Conservation (phyloP, 192 early-diverging fungal species). For the Rhizoclosmatium globosum region DNA sequence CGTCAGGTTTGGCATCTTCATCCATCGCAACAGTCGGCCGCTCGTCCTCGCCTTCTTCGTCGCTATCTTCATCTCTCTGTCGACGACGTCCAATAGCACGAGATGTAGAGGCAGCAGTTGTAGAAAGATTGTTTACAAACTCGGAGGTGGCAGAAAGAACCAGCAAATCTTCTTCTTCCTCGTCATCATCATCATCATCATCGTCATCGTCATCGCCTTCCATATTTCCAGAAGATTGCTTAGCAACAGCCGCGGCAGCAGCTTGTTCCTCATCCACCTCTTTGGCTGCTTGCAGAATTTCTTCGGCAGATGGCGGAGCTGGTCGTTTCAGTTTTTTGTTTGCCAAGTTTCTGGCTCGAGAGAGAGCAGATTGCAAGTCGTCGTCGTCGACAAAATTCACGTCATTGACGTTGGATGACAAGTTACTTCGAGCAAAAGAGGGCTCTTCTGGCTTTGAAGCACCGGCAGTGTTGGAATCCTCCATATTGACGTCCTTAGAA, state of each 20-base stretch:
- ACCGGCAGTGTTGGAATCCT: not conserved
- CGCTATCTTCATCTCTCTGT: not conserved
- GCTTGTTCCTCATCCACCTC: not conserved
- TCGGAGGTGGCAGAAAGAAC: slow-evolving; percentile 89
- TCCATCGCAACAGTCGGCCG: not conserved
- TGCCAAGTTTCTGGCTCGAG: slow-evolving; percentile 71
- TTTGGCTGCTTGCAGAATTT: slow-evolving; percentile 60
- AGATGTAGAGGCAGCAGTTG: slow-evolving; percentile 30
- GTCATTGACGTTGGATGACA: slow-evolving; percentile 51
- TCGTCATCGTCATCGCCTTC: slow-evolving; percentile 14
- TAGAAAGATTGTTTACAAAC: slow-evolving; percentile 76
- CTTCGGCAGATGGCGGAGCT: slow-evolving; percentile 52
- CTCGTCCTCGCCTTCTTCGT: slow-evolving; percentile 32
- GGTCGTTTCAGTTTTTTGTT: slow-evolving; percentile 55
- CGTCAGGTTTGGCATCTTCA: slow-evolving; percentile 38
- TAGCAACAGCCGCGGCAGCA: not conserved
- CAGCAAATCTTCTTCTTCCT: slow-evolving; percentile 59
- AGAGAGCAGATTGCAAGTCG: slow-evolving; percentile 87
- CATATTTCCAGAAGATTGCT: not conserved
- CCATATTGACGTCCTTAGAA: slow-evolving; percentile 47
- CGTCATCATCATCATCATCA: slow-evolving; percentile 37
- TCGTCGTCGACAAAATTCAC: slow-evolving; percentile 94
- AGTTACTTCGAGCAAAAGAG: slow-evolving; percentile 43
- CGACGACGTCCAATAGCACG: not conserved
- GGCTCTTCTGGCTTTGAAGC: slow-evolving; percentile 28